A percentile compares a stretch with the other conserved stretches of the same genome.
Evolutionary conservation across 345 rosid species (phyloP).

Genomic region (Toxicodendron radicans): DNA sequence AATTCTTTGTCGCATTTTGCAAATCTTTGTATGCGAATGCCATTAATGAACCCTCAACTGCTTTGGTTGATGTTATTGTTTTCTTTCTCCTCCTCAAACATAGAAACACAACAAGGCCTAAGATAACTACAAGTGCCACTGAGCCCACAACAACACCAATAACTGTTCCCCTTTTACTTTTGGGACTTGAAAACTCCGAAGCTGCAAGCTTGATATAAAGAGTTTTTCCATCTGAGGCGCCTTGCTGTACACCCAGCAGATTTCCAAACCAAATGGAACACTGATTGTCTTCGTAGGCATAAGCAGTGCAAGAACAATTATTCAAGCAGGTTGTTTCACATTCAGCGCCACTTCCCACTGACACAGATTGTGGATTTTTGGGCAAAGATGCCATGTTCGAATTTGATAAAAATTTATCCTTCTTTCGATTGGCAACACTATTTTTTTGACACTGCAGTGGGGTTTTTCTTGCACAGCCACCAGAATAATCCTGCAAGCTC

Average conservation of each 20-base stretch:
- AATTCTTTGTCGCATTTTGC: too few species aligned
- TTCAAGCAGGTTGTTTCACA: constrained; percentile 29
- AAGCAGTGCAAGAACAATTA: constrained; percentile 37
- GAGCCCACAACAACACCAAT: constrained; percentile 49
- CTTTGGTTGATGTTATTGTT: constrained; percentile 26
- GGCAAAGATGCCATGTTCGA: constrained; percentile 3
- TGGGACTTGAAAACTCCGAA: constrained; percentile 33
- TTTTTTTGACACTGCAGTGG: background rate
- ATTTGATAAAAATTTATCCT: constrained; percentile 12
- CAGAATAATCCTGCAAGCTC: constrained; percentile 18
- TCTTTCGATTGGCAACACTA: constrained; percentile 1
- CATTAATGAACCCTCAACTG: constrained; percentile 60
- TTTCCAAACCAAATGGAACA: constrained; percentile 26
- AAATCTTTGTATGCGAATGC: constrained; percentile 69
- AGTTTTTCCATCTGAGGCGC: constrained; percentile 5
- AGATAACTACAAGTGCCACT: constrained; percentile 25
- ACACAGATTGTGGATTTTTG: background rate
- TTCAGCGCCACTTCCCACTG: constrained; percentile 2
- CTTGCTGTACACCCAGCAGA: constrained; percentile 7
- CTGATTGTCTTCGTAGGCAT: constrained; percentile 11
- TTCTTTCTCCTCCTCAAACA: constrained; percentile 37
- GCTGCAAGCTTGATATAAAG: constrained; percentile 18
- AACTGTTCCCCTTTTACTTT: constrained; percentile 33
- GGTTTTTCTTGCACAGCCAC: constrained; percentile 27
- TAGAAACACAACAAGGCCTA: constrained; percentile 32